These are phyloP conservation scores for Diaporthe sp. DNA, from an alignment of 2,329 filamentous ascomycete species.

Conservation along the genomic window DNA sequence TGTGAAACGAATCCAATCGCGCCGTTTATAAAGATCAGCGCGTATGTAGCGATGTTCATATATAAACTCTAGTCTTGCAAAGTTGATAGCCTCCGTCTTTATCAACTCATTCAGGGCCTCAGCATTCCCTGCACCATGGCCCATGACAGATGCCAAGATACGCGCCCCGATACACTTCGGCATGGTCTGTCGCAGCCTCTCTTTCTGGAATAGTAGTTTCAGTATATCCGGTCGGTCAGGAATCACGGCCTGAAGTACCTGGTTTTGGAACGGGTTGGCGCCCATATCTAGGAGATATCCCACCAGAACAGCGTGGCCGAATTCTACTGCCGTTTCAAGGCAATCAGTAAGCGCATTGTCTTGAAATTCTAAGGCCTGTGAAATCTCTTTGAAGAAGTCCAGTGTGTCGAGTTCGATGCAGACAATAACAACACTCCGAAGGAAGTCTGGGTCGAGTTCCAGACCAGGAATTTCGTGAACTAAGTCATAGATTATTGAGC, in stretches of 20 bases:
- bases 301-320: neutral
- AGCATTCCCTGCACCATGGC: neutral
- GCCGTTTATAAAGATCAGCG: too few relatives aligned
- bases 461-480: neutral
- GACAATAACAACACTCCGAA: accelerated
- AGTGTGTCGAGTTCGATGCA: neutral
- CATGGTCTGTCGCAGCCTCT: neutral
- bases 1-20: too few relatives aligned
- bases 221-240: neutral
- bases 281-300: neutral
- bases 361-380: neutral
- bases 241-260: neutral
- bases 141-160: neutral
- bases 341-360: accelerated
- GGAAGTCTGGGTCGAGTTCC: accelerated
- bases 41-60: too few relatives aligned
- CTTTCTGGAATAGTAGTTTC: neutral
- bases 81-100: neutral
- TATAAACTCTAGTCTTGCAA: neutral
- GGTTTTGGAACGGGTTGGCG: neutral
- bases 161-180: neutral
- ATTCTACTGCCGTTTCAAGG: neutral
- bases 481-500: neutral
- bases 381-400: neutral
- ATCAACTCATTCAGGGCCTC: neutral